A percentile compares a stretch with the other conserved stretches of the same genome.
phyloP scores from a whole-genome alignment of 1,284 basidiomycete genomes.

The Sparassis latifolia region DNA sequence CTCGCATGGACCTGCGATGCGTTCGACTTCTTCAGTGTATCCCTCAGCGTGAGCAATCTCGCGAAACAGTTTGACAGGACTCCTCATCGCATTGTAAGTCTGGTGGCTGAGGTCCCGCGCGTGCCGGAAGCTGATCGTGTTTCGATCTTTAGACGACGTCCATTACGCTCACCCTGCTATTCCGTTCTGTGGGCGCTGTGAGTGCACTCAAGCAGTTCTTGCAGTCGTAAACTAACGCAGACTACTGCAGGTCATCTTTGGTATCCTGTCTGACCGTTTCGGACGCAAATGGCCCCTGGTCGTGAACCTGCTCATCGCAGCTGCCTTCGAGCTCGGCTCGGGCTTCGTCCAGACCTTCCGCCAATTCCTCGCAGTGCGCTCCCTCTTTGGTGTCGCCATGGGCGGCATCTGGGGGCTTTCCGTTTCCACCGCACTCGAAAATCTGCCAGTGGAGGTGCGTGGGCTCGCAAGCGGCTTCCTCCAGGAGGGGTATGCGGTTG shows the following conservation, averaged over 20 bases:
- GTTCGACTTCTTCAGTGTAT: constrained; percentile 82
- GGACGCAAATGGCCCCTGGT: constrained; percentile 93
- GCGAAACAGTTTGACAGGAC: constrained; percentile 42
- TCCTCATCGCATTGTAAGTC: constrained; percentile 47
- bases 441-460: constrained; percentile 81
- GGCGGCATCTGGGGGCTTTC: constrained; percentile 81
- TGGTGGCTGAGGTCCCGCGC: constrained; percentile 1
- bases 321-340: constrained; percentile 73
- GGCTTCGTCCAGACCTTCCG: constrained; percentile 65
- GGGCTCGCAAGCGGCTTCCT: constrained; percentile 82
- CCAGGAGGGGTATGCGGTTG: constrained; percentile 62
- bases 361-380: constrained; percentile 68
- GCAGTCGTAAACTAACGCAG: not conserved
- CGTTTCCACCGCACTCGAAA: constrained; percentile 78
- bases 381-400: constrained; percentile 85
- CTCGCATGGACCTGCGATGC: constrained; percentile 78
- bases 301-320: constrained; percentile 65
- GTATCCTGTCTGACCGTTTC: constrained; percentile 75
- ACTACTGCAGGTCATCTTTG: constrained; percentile 60
- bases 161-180: constrained; percentile 90
- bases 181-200: constrained; percentile 82
- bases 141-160: constrained; percentile 53
- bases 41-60: constrained; percentile 60
- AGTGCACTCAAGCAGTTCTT: constrained; percentile 14
- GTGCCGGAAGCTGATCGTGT: not conserved